Conservation (phyloP, 148 eudicot species). For the Camellia lanceoleosa region DNA sequence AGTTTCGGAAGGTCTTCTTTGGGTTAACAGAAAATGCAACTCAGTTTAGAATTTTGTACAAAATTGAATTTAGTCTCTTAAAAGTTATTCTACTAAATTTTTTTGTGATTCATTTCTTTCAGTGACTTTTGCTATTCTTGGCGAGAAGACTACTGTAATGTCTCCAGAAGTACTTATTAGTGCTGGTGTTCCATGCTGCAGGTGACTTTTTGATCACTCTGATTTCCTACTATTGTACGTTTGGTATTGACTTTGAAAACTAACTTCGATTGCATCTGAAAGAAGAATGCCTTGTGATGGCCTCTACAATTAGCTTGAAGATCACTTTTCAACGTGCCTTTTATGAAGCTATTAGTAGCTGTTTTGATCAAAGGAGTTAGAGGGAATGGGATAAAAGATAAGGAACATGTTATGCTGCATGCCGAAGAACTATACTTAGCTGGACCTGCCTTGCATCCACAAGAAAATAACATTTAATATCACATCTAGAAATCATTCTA, state of each 20-base stretch:
- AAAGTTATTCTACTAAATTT: conserved; percentile 11
- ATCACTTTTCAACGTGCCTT: not conserved
- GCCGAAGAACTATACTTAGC: not conserved
- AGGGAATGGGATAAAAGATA: conserved; percentile 13
- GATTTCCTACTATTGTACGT: not conserved
- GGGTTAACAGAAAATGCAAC: conserved; percentile 8
- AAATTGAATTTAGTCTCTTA: conserved; percentile 6
- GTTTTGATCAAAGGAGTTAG: not conserved
- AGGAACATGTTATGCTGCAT: not conserved
- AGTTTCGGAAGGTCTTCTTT: conserved; percentile 1
- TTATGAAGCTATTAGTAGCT: not conserved
- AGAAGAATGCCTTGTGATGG: not conserved
- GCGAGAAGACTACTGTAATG: conserved; percentile 97
- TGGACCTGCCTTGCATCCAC: no score
- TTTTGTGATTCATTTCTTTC: conserved; percentile 20
- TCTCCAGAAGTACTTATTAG: conserved; percentile 88
- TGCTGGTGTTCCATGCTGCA: conserved; percentile 99
- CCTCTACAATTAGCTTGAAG: not conserved
- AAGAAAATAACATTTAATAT: no score
- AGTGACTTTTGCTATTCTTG: conserved; percentile 90
- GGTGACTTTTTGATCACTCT: conserved; percentile 41
- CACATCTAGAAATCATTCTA: not conserved
- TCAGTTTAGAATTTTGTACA: not conserved
- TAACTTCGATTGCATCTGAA: not conserved
- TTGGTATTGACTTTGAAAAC: conserved; percentile 6